Evolutionary conservation across 805 yeast species (phyloP).

Genomic region (Myxozyma vanderwaltii): DNA sequence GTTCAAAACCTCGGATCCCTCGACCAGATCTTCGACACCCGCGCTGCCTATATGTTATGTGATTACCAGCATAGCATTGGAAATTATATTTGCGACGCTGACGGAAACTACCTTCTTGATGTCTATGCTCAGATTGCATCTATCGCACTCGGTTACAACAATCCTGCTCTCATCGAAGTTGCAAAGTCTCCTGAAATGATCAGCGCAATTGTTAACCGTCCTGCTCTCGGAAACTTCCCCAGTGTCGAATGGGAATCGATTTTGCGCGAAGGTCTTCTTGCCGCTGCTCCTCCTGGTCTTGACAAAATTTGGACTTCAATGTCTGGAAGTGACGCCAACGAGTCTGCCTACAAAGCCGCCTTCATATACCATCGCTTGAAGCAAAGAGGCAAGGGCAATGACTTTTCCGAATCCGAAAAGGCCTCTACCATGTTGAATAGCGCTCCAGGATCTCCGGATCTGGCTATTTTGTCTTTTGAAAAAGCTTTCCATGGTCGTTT

Average conservation of each 20-base stretch:
- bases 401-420: slow-evolving; percentile 70
- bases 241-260: slow-evolving; percentile 57
- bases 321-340: slow-evolving; percentile 87
- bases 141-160: slow-evolving; percentile 82
- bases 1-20: slow-evolving; percentile 43
- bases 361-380: slow-evolving; percentile 75
- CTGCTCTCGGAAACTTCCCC: slow-evolving; percentile 83
- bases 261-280: slow-evolving; percentile 59
- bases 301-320: slow-evolving; percentile 75
- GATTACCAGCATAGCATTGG: slow-evolving; percentile 76
- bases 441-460: slow-evolving; percentile 76
- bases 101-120: slow-evolving; percentile 74
- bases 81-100: slow-evolving; percentile 78
- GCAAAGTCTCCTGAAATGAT: slow-evolving; percentile 72
- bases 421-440: slow-evolving; percentile 73
- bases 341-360: slow-evolving; percentile 85
- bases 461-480: slow-evolving; percentile 83
- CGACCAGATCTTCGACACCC: slow-evolving; percentile 63
- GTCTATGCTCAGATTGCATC: slow-evolving; percentile 84
- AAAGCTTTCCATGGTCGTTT: slow-evolving; percentile 93
- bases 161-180: slow-evolving; percentile 69
- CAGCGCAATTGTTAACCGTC: slow-evolving; percentile 76
- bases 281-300: slow-evolving; percentile 79
- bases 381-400: slow-evolving; percentile 57
- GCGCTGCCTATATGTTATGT: slow-evolving; percentile 73